These are phyloP conservation scores for Hawksworthiomyces lignivorus DNA, from an alignment of 2,329 filamentous ascomycete genomes.

Conservation along the genomic window DNA sequence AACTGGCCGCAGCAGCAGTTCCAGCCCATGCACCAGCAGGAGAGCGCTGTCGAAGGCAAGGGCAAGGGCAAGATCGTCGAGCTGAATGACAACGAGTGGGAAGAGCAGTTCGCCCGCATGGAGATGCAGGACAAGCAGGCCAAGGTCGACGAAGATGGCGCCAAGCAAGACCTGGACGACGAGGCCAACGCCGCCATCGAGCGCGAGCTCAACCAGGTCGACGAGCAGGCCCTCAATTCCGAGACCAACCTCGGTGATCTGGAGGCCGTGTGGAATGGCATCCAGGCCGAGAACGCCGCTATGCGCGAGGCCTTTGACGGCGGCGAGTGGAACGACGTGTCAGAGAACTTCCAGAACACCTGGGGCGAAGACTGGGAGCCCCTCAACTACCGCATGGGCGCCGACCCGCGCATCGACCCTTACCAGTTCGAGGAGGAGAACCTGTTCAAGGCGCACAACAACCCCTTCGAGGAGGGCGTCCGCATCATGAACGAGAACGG, in stretches of 20 bases:
- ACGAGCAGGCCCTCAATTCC: conserved; percentile 54
- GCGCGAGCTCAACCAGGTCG: conserved; percentile 80
- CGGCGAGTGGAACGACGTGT: conserved; percentile 49
- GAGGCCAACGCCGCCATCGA: conserved; percentile 59
- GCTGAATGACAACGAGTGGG: conserved; percentile 89
- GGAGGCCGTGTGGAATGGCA: conserved; percentile 80
- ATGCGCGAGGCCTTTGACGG: conserved; percentile 62
- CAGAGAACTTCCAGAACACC: conserved; percentile 11
- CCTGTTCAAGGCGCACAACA: conserved; percentile 69
- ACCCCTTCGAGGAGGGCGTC: conserved; percentile 88
- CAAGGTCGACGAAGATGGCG: conserved; percentile 74
- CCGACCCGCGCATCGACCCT: conserved; percentile 73
- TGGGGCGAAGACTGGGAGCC: conserved; percentile 62
- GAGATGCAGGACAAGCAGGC: conserved; percentile 55
- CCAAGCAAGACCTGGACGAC: conserved; percentile 64
- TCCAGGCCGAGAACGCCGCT: conserved; percentile 66
- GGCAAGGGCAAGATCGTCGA: conserved; percentile 84
- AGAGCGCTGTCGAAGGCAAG: conserved; percentile 37
- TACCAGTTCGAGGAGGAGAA: conserved; percentile 97
- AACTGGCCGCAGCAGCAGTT: conserved; percentile 30
- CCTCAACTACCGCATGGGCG: conserved; percentile 45
- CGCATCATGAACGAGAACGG: conserved; percentile 90
- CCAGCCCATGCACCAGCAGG: conserved; percentile 33
- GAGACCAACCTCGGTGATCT: conserved; percentile 79
- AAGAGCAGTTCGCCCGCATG: conserved; percentile 89